These are phyloP conservation scores for Rhododendron ovatum DNA, from an alignment of 148 eudicot genomes.

Conservation along the genomic window DNA sequence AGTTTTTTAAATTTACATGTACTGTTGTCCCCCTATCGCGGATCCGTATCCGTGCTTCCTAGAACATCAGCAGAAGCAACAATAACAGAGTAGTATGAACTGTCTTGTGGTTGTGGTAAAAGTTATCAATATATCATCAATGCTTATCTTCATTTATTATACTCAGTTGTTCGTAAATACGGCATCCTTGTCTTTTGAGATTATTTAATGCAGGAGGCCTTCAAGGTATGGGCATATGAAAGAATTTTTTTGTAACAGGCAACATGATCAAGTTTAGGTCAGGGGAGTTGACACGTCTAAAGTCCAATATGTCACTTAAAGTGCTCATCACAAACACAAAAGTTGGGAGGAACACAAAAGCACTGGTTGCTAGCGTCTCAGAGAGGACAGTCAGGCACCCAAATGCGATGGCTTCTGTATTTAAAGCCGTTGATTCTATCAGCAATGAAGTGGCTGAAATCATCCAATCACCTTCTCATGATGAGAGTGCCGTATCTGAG, in stretches of 20 bases:
- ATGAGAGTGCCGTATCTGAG: constrained; percentile 52
- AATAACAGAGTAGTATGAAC: background rate
- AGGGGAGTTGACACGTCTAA: constrained; percentile 70
- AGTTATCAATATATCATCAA: background rate
- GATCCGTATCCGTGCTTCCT: background rate
- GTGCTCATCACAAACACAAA: constrained; percentile 93
- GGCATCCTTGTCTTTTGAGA: background rate
- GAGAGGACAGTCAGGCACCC: constrained; percentile 71
- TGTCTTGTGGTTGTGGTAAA: background rate
- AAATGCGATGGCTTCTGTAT: constrained; percentile 71
- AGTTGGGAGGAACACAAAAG: constrained; percentile 95
- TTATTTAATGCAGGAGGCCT: background rate
- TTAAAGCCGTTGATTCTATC: constrained; percentile 81
- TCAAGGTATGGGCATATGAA: background rate
- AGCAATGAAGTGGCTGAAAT: constrained; percentile 76
- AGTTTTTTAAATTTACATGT: background rate
- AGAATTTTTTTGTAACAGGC: constrained; percentile 44
- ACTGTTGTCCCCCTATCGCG: background rate
- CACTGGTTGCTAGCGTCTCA: constrained; percentile 83
- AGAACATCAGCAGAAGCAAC: background rate
- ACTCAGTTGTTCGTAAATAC: background rate
- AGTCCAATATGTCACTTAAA: constrained; percentile 61
- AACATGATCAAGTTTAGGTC: constrained; percentile 85
- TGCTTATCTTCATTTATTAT: background rate
- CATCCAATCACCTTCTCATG: constrained; percentile 53